phyloP scores from a whole-genome alignment of 495 filamentous ascomycete species.

The Penicillium manginii region DNA sequence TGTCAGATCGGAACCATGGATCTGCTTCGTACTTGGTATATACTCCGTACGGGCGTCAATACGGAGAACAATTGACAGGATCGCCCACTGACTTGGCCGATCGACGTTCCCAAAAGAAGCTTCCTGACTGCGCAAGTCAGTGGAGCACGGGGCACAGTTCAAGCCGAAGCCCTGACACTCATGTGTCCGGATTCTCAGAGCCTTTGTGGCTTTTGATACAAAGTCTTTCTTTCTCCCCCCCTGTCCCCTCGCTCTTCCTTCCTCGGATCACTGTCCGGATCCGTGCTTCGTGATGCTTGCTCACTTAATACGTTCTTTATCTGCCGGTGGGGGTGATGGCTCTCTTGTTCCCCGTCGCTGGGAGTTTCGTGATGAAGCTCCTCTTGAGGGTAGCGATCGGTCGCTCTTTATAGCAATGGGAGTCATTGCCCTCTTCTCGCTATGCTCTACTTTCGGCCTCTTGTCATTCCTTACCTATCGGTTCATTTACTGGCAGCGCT shows the following conservation, averaged over 20 bases:
- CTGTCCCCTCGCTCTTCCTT: neutral
- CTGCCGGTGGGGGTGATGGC: conserved; percentile 11
- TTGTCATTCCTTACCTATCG: conserved; percentile 60
- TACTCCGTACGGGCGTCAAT: too few species aligned
- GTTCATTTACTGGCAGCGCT: conserved; percentile 57
- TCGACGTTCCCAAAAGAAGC: neutral
- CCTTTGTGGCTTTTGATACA: conserved; percentile 3
- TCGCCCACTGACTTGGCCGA: neutral
- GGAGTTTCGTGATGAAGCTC: conserved; percentile 25
- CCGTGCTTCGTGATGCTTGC: conserved; percentile 15
- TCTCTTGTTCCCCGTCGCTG: conserved; percentile 26
- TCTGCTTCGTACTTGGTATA: neutral
- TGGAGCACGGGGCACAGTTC: conserved; percentile 8
- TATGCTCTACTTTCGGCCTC: conserved; percentile 55
- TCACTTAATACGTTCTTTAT: conserved; percentile 24
- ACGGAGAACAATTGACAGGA: conserved; percentile 3
- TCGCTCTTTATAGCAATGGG: conserved; percentile 59
- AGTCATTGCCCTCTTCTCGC: conserved; percentile 58
- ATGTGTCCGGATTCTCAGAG: neutral
- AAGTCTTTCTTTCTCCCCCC: neutral
- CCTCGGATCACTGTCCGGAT: conserved; percentile 6
- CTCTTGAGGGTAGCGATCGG: conserved; percentile 26
- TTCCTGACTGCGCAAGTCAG: neutral
- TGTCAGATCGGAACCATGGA: conserved; percentile 14
- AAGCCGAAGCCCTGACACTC: neutral